Conservation (phyloP, 2,329 filamentous ascomycete species). For the Ilyonectria mors-panacis region DNA sequence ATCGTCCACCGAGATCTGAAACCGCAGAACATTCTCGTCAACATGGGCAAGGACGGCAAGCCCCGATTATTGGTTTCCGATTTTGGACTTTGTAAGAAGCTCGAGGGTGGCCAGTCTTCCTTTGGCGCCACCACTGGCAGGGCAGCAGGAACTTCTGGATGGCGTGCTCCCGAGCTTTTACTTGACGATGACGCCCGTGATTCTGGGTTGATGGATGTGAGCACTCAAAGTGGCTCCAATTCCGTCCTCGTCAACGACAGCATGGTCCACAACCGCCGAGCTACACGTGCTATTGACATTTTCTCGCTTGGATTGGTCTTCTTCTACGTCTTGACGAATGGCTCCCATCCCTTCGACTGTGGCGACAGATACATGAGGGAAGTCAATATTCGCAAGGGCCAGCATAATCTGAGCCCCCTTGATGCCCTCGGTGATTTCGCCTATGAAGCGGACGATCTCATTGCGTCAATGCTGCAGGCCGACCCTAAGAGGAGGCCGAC, state of each 20-base stretch:
- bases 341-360: constrained; percentile 93
- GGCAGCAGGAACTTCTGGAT: constrained; percentile 93
- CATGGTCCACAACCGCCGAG: constrained; percentile 77
- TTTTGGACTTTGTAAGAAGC: constrained; percentile 97
- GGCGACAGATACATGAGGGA: constrained; percentile 96
- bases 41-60: constrained; percentile 76
- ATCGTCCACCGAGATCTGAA: constrained; percentile 98
- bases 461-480: constrained; percentile 80
- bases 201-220: constrained; percentile 62
- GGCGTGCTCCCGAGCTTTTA: constrained; percentile 95
- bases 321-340: constrained; percentile 97
- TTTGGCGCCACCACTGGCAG: constrained; percentile 95
- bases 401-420: constrained; percentile 79
- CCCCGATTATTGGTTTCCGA: constrained; percentile 96
- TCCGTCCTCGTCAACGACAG: constrained; percentile 71
- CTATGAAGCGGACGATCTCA: constrained; percentile 89
- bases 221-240: constrained; percentile 73
- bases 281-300: constrained; percentile 96
- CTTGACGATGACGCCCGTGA: constrained; percentile 80
- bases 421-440: constrained; percentile 86
- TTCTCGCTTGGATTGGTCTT: constrained; percentile 98
- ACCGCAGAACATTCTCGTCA: constrained; percentile 95
- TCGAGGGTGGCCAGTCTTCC: constrained; percentile 94
- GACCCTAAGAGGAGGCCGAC: constrained; percentile 74
- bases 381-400: constrained; percentile 95